Conservation (phyloP, 2,329 filamentous ascomycete genomes). For the Fusarium udum region DNA sequence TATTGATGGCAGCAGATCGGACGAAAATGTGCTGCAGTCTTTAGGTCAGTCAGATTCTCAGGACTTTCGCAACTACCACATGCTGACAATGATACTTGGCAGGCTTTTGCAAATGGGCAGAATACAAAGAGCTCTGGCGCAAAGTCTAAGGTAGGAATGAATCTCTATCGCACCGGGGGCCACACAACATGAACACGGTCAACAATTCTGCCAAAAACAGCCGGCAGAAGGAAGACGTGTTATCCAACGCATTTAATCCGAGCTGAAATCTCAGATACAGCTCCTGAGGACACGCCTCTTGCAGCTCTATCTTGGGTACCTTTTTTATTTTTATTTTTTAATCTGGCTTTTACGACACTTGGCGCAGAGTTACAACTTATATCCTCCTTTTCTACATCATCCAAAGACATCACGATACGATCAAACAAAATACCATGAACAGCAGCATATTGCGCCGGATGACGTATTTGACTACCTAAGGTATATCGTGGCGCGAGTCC, state of each 20-base stretch:
- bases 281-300: not conserved
- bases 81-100: conserved; percentile 15
- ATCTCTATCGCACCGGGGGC: not conserved
- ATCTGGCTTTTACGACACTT: not conserved
- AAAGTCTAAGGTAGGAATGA: conserved; percentile 43
- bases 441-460: not conserved
- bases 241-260: not conserved
- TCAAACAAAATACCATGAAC: not conserved
- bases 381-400: conserved; percentile 3
- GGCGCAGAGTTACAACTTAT: not conserved
- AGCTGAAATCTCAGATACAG: not conserved
- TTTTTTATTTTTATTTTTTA: too few species aligned
- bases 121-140: conserved; percentile 65
- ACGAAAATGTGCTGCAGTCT: conserved; percentile 59
- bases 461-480: not conserved
- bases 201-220: not conserved
- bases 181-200: conserved; percentile 1
- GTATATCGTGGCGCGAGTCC: not conserved
- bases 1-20: conserved; percentile 63
- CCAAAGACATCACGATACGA: not conserved
- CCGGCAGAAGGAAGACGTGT: not conserved
- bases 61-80: not conserved
- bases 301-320: not conserved
- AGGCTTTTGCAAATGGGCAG: conserved; percentile 69
- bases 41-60: conserved; percentile 55